These are phyloP conservation scores for Meyerozyma sp. DNA, from an alignment of 1,139 yeast species.

Conservation along the genomic window DNA sequence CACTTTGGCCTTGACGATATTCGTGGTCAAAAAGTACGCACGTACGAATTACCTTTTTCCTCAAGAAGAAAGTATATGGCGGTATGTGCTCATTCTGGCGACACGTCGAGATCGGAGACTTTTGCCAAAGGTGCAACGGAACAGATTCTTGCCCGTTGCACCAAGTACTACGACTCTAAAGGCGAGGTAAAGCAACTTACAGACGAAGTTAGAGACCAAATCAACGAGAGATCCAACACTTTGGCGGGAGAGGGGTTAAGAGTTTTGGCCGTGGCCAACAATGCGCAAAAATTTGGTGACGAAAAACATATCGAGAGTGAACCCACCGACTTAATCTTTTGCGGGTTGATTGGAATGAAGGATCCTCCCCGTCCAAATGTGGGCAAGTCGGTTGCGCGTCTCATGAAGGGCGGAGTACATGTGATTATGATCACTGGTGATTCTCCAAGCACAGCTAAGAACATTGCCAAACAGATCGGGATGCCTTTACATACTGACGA, in stretches of 20 bases:
- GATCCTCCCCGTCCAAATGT: constrained; percentile 95
- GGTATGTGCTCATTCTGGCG: constrained; percentile 59
- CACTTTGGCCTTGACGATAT: constrained; percentile 69
- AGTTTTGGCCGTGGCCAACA: constrained; percentile 75
- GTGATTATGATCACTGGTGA: constrained; percentile 98
- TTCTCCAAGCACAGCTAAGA: constrained; percentile 84
- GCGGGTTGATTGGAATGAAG: constrained; percentile 89
- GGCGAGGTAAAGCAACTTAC: constrained; percentile 54
- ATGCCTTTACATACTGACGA: constrained; percentile 69
- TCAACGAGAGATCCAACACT: constrained; percentile 51
- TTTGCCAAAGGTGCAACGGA: constrained; percentile 90
- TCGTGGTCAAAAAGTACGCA: constrained; percentile 54
- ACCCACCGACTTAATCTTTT: constrained; percentile 61
- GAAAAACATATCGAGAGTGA: constrained; percentile 28
- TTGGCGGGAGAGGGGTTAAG: constrained; percentile 84
- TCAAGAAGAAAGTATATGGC: constrained; percentile 90
- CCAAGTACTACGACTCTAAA: constrained; percentile 50
- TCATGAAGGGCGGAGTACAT: constrained; percentile 89
- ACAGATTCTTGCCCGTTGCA: constrained; percentile 58
- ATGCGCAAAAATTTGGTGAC: constrained; percentile 22
- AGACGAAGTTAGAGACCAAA: constrained; percentile 38
- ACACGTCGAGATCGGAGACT: constrained; percentile 49
- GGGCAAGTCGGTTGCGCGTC: constrained; percentile 58
- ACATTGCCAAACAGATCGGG: constrained; percentile 89
- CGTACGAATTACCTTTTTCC: constrained; percentile 77